phyloP scores from a whole-genome alignment of 495 filamentous ascomycete species.

The Corynascus novoguineensis region DNA sequence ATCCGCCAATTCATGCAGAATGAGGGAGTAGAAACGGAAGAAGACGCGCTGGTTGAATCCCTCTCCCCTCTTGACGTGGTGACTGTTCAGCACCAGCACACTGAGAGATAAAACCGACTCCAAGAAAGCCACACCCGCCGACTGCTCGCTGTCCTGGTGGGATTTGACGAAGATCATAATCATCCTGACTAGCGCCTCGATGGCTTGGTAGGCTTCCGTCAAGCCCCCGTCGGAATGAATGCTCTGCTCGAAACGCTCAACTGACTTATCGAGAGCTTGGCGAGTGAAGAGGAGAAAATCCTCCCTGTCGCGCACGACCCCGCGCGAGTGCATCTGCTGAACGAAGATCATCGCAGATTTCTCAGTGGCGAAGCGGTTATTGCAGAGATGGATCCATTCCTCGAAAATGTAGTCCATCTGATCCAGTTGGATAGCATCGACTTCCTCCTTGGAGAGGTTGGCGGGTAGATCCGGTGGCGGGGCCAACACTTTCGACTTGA shows the following conservation, averaged over 20 bases:
- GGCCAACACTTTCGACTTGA: slow-evolving; percentile 67
- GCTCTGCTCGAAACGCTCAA: slow-evolving; percentile 65
- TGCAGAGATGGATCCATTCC: slow-evolving; percentile 84
- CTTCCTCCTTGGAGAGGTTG: slow-evolving; percentile 20
- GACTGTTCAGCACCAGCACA: slow-evolving; percentile 75
- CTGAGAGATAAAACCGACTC: slow-evolving; percentile 69
- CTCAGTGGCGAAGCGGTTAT: slow-evolving; percentile 63
- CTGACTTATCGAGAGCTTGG: slow-evolving; percentile 71
- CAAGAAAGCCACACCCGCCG: slow-evolving; percentile 58
- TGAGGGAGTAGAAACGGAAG: slow-evolving; percentile 81
- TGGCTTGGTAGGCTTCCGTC: slow-evolving; percentile 66
- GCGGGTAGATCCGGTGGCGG: slow-evolving; percentile 47
- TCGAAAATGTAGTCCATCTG: slow-evolving; percentile 92
- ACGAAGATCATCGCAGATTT: slow-evolving; percentile 73
- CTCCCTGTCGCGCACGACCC: slow-evolving; percentile 64
- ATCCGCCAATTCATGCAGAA: slow-evolving; percentile 58
- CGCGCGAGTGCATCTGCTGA: slow-evolving; percentile 69
- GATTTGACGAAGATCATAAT: slow-evolving; percentile 67
- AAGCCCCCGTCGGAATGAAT: slow-evolving; percentile 53
- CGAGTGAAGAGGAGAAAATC: slow-evolving; percentile 75
- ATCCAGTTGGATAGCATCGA: slow-evolving; percentile 49
- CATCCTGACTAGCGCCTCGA: slow-evolving; percentile 86
- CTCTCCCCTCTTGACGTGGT: slow-evolving; percentile 76
- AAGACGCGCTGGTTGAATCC: slow-evolving; percentile 83
- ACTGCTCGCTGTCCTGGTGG: slow-evolving; percentile 48